Evolutionary conservation across 257 asterid genomes (phyloP), one percentile per base, ranked within the genome.

Genomic region (Solanum gandarillasii): DNA sequence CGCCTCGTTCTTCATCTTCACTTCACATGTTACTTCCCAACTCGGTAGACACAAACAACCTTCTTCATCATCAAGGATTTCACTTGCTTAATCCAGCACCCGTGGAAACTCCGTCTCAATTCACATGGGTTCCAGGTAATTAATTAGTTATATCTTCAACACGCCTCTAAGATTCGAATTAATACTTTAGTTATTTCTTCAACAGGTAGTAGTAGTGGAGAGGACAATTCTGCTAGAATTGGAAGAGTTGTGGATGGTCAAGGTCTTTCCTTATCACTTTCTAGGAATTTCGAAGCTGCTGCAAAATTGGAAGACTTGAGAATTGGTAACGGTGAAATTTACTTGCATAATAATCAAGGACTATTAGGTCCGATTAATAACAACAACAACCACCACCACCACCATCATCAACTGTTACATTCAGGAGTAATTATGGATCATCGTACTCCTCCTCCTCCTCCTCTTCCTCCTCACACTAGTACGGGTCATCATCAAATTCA

Each of bases 211-310:
- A 31, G 70, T 23, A 87, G 89, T 20, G 92, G 81, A 32, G 90
- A 87, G 65, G 87, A 87, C 27, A 85, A 72, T n/a, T 35, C 76
- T 12, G 5, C 46, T 36, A 91, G 89, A 87, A 87, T 85, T 9
- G 93, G 92, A 65, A 87, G 90, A 43, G 52, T 87, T 6, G 25
- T 90, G 76, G 95, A 94, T 74, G 93, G 91, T 43, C 95, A 92
- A 86, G 98, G 93, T 7, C 98, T 95, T 84, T 95, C 98, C 27
- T 86, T 95, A 39, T 95, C 98, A 16, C 79, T 96, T 12, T 95
- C 98, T 41, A 87, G 89, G 29, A 90, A 90, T 85, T 60, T 94
- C 83, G 95, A 91, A 88, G 88, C 91, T 14, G 88, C 91, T 25
- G 86, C 82, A 39, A 93, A 93, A 89, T 79, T 92, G 34, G 94